Evolutionary conservation across 805 yeast species (phyloP).

Genomic region (Torulaspora franciscae): DNA sequence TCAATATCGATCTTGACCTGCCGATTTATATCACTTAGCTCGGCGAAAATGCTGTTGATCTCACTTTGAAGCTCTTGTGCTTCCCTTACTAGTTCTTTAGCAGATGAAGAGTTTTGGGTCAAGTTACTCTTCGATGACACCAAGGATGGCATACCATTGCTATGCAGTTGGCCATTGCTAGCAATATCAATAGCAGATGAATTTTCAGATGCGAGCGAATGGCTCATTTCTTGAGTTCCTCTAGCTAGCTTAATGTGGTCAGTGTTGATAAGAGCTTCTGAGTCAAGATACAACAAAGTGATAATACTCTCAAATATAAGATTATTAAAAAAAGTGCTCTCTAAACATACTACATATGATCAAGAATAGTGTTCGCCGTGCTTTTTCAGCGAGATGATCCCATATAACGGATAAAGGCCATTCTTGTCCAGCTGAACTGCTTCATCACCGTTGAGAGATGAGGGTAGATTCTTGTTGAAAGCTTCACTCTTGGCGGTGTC

Average conservation of each 20-base stretch:
- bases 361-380: constrained; percentile 48
- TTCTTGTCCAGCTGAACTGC: constrained; percentile 36
- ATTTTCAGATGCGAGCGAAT: background rate
- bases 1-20: constrained; percentile 28
- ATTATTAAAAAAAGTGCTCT: background rate
- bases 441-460: constrained; percentile 24
- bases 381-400: constrained; percentile 48
- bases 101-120: background rate
- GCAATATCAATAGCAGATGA: background rate
- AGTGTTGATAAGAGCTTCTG: background rate
- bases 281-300: background rate
- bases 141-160: background rate
- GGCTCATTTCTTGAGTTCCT: background rate
- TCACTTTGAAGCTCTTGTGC: constrained; percentile 25
- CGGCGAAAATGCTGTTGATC: constrained; percentile 20
- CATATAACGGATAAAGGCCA: constrained; percentile 47
- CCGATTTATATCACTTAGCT: constrained; percentile 21
- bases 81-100: constrained; percentile 8
- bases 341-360: background rate
- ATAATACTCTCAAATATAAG: background rate
- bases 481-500: constrained; percentile 19
- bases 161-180: background rate
- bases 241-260: too few relatives aligned
- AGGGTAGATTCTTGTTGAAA: constrained; percentile 23
- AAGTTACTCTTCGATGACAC: background rate